phyloP scores from a whole-genome alignment of 257 asterid genomes.

The Solanum appendiculatum region DNA sequence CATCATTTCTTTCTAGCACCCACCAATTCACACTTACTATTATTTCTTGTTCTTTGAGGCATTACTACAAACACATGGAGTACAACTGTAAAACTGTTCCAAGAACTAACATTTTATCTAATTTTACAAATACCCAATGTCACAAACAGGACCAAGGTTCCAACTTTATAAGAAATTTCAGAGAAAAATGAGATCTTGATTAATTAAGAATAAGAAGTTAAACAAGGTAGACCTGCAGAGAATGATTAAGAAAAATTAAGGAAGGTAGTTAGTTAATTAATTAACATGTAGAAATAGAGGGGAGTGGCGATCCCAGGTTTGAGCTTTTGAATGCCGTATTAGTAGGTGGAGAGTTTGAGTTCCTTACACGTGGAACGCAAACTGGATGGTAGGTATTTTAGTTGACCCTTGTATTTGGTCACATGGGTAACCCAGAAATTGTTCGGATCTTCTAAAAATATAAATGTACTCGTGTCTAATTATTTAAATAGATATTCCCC shows the following conservation, averaged over 20 bases:
- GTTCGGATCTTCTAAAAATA: neutral
- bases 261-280: neutral
- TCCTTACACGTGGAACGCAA: constrained; percentile 12
- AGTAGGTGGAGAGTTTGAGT: constrained; percentile 9
- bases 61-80: constrained; percentile 11
- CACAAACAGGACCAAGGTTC: constrained; percentile 12
- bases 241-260: neutral
- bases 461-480: neutral
- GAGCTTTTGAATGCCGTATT: constrained; percentile 15
- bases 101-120: constrained; percentile 1
- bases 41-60: neutral
- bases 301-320: constrained; percentile 23
- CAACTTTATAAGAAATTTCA: neutral
- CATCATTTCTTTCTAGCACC: constrained; percentile 20
- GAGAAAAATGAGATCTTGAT: neutral
- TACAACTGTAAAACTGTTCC: constrained; percentile 11
- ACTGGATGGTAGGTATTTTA: neutral
- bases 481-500: neutral
- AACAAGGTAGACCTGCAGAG: neutral
- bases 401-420: neutral
- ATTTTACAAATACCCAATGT: neutral
- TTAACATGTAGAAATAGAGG: neutral
- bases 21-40: neutral
- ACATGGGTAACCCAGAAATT: neutral
- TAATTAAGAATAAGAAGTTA: neutral